A percentile compares a stretch with the other conserved stretches of the same genome.
These are phyloP conservation scores for Emergomyces orientalis DNA, from an alignment of 2,329 filamentous ascomycete species.

Conservation along the genomic window DNA sequence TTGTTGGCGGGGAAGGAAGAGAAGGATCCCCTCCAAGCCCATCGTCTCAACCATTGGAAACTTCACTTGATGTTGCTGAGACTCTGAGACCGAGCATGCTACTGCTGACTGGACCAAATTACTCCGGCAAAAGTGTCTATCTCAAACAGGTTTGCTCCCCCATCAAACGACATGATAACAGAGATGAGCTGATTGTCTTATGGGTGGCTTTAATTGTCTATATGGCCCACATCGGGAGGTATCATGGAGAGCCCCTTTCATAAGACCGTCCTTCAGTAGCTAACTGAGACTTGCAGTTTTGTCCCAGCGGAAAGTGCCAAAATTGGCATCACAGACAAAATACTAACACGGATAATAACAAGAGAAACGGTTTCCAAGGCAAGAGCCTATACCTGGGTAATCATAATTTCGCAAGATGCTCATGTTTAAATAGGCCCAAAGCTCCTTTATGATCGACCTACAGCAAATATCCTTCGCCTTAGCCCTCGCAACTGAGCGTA, in stretches of 20 bases:
- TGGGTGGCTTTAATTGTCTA: slow-evolving; percentile 76
- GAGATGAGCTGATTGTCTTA: slow-evolving; percentile 8
- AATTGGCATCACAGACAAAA: slow-evolving; percentile 85
- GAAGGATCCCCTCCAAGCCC: not conserved
- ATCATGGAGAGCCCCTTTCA: slow-evolving; percentile 8
- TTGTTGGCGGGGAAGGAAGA: slow-evolving; percentile 48
- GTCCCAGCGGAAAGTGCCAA: slow-evolving; percentile 69
- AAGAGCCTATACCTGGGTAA: slow-evolving; percentile 6
- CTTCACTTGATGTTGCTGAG: slow-evolving; percentile 5
- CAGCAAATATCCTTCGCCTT: slow-evolving; percentile 75
- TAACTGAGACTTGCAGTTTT: slow-evolving; percentile 47
- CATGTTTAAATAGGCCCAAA: slow-evolving; percentile 43
- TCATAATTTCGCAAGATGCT: not conserved
- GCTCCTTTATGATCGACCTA: slow-evolving; percentile 70
- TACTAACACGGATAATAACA: slow-evolving; percentile 76
- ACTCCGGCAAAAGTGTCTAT: slow-evolving; percentile 93
- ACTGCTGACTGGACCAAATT: slow-evolving; percentile 85
- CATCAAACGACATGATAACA: not conserved
- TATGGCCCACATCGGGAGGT: slow-evolving; percentile 74
- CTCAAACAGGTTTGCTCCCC: slow-evolving; percentile 59
- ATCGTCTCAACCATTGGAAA: slow-evolving; percentile 1
- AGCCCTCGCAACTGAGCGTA: slow-evolving; percentile 63
- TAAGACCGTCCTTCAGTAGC: slow-evolving; percentile 6
- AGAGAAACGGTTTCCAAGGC: slow-evolving; percentile 56
- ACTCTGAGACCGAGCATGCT: slow-evolving; percentile 55